Evolutionary conservation across 1,284 basidiomycete genomes (phyloP), one percentile per base, ranked within the genome.

Genomic region (Earliella scabrosa): DNA sequence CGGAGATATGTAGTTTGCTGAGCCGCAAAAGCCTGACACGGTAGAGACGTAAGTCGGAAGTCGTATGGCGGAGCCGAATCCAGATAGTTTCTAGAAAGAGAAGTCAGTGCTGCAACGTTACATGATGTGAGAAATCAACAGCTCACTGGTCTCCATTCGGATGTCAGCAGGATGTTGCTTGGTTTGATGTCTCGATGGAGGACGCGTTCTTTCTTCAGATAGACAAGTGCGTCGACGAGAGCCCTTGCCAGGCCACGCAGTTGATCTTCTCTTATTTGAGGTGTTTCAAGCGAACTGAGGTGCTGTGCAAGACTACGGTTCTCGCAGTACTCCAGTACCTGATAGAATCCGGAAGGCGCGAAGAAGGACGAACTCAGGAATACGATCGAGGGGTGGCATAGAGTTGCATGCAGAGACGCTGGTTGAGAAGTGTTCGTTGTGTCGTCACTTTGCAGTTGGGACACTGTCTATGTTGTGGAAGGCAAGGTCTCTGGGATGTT

Each of bases 301-400:
- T 23, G 67, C 57, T 1, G 64, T n/a, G n/a, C 51, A 2, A 84
- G 68, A 40, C 68, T 74, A n/a, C 80, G 80, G 4, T 68, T 57
- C 6, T 73, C 59, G 48, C 81, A 83, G 21, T 77, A 67, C 54
- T 83, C 82, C 7, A 82, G 63, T 14, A 82, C 68, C 39, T 80
- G 74, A 51, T 75, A 78, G 24, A 64, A 63, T 13, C 70, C 69
- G 5, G 61, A 61, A 8, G 70, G 58, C 0, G 71, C 70, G n/a
- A 65, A 61, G 56, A 81, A 80, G 3, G 63, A 63, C 8, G 77
- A 77, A n/a, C 80, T 71, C 2, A 82, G 64, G n/a, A 81, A 75
- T 11, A 80, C 69, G 54, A 84, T 71, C 34, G 73, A 76, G 4
- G 81, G 82, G 63, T 84, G 82, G 61, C 75, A 76, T 9, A 83